Evolutionary conservation across 2,329 filamentous ascomycete genomes (phyloP), one percentile per base, ranked within the genome.

Genomic region (Colletotrichum shisoi): DNA sequence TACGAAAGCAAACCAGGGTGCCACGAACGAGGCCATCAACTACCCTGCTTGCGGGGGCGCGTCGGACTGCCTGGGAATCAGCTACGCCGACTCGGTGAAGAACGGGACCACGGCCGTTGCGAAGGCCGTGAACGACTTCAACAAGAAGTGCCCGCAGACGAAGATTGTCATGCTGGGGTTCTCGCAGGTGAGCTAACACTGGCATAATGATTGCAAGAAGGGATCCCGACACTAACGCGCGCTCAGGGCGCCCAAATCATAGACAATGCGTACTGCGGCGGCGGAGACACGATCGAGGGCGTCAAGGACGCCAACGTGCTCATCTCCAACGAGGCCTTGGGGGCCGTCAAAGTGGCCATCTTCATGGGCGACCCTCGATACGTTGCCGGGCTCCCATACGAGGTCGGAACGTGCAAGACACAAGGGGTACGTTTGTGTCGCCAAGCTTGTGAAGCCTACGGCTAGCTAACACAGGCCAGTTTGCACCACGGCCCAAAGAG

Each of bases 41-140:
- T 87, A 88, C 71, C 85, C 89, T 44, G 89, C 89, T 2, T 89
- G 87, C 48, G 88, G 88, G 63, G 88, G 88, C 5, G 83, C 87
- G 71, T 72, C 80, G 1, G 80, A 78, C 0, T 90, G 88, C 71
- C 87, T 87, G 15, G 80, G 84, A n/a, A 76, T 84, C 31, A 83
- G 81, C 72, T 91, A 91, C 71, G 85, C 82, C 1, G 82, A 82
- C 71, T 90, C 87, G 8, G 86, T 84, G 0, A 73, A 78, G 4
- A 81, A 85, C 63, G 88, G 88, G 45, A 87, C 85, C 4, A 73
- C 78, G 8, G 87, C 87, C 12, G 87, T 88, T 4, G 83, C 85
- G 2, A 83, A 77, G 44, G 86, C 85, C 8, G 86, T 90, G 2
- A 90, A 86, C 53, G 75, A 77, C 34, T 87, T 85, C 73, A 83